phyloP scores from a whole-genome alignment of 257 asterid genomes.

The Leptodermis oblonga region DNA sequence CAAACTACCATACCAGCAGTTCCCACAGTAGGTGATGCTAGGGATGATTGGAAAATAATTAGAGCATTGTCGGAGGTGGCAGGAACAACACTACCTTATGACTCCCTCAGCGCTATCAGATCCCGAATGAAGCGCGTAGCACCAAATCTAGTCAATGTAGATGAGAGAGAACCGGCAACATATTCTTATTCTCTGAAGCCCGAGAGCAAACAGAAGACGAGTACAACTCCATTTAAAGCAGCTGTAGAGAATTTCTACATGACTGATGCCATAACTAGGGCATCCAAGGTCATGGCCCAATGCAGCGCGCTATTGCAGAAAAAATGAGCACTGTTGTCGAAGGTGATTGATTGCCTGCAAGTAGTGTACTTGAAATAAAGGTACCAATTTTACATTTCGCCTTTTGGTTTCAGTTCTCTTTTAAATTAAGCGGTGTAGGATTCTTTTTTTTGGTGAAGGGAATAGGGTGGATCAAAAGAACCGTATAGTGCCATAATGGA shows the following conservation, averaged over 20 bases:
- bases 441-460: slow-evolving; percentile 13
- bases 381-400: slow-evolving; percentile 16
- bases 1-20: slow-evolving; percentile 89
- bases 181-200: slow-evolving; percentile 82
- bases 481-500: slow-evolving; percentile 23
- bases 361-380: slow-evolving; percentile 38
- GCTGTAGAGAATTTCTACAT: slow-evolving; percentile 78
- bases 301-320: slow-evolving; percentile 62
- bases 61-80: slow-evolving; percentile 85
- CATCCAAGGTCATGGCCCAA: slow-evolving; percentile 98
- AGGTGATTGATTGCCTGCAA: not conserved
- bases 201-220: slow-evolving; percentile 44
- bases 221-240: slow-evolving; percentile 48
- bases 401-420: slow-evolving; percentile 7
- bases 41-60: slow-evolving; percentile 94
- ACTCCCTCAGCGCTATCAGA: slow-evolving; percentile 53
- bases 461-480: slow-evolving; percentile 10
- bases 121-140: slow-evolving; percentile 74
- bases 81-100: slow-evolving; percentile 60
- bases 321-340: slow-evolving; percentile 39
- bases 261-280: slow-evolving; percentile 92
- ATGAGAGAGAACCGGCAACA: slow-evolving; percentile 75
- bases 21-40: slow-evolving; percentile 93
- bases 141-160: slow-evolving; percentile 70
- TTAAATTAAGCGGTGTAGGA: slow-evolving; percentile 15